These are phyloP conservation scores for Solanum appendiculatum DNA, from an alignment of 257 asterid genomes.

Conservation along the genomic window DNA sequence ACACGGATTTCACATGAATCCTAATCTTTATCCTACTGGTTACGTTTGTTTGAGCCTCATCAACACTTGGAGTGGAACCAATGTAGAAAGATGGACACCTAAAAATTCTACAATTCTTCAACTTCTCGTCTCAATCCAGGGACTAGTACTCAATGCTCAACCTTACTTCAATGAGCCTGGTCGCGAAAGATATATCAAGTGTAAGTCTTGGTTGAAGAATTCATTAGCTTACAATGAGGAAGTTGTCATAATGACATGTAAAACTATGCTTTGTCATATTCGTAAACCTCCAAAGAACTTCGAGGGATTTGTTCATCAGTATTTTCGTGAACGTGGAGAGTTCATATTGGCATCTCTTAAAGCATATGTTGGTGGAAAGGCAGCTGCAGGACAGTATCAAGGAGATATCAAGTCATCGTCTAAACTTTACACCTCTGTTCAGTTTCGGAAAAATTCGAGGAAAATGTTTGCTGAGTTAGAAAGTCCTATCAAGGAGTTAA, in stretches of 20 bases:
- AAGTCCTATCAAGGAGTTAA: not conserved
- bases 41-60: slow-evolving; percentile 44
- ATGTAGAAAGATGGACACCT: slow-evolving; percentile 28
- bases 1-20: slow-evolving; percentile 42
- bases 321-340: slow-evolving; percentile 17
- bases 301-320: slow-evolving; percentile 24
- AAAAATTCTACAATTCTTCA: slow-evolving; percentile 39
- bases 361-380: slow-evolving; percentile 16
- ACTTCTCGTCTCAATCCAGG: slow-evolving; percentile 48
- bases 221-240: slow-evolving; percentile 26
- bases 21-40: slow-evolving; percentile 40
- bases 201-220: not conserved
- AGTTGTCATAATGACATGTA: slow-evolving; percentile 29
- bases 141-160: slow-evolving; percentile 44
- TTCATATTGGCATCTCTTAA: slow-evolving; percentile 19
- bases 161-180: slow-evolving; percentile 61
- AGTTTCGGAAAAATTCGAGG: slow-evolving; percentile 1
- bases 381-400: slow-evolving; percentile 9
- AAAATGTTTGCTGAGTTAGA: not conserved
- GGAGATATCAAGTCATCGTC: slow-evolving; percentile 3
- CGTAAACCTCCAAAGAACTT: slow-evolving; percentile 33
- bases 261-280: slow-evolving; percentile 24
- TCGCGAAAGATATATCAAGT: not conserved
- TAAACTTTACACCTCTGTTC: not conserved
- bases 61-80: slow-evolving; percentile 31